phyloP scores from a whole-genome alignment of 768 basidiomycete genomes.

The Tricholoma hemisulphureum region DNA sequence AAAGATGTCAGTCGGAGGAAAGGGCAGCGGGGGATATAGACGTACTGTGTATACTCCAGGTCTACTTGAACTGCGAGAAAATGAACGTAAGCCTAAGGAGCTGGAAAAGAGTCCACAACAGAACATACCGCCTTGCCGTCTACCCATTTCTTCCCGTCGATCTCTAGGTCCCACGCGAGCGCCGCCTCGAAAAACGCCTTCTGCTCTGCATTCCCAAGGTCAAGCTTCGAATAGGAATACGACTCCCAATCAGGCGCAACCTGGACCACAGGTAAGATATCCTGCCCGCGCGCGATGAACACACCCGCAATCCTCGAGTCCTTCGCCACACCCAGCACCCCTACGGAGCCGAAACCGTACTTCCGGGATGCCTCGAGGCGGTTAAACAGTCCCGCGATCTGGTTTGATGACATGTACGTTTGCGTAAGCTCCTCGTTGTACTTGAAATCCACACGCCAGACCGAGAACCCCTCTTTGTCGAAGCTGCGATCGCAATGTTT shows the following conservation, averaged over 20 bases:
- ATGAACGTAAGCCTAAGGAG: background rate
- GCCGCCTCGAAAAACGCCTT: conserved; percentile 85
- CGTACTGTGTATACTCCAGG: background rate
- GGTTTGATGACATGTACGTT: conserved; percentile 93
- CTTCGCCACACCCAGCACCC: conserved; percentile 81
- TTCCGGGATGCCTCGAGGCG: conserved; percentile 96
- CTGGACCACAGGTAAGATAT: conserved; percentile 65
- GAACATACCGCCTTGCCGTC: conserved; percentile 72
- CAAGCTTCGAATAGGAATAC: conserved; percentile 76
- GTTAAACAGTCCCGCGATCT: conserved; percentile 95
- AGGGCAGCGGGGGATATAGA: background rate
- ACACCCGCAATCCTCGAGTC: conserved; percentile 80
- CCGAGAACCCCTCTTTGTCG: conserved; percentile 85
- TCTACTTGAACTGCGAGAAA: conserved; percentile 2
- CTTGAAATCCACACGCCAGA: conserved; percentile 94
- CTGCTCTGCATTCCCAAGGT: conserved; percentile 68
- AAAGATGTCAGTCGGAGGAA: background rate
- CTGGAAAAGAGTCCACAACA: background rate
- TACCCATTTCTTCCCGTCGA: conserved; percentile 74
- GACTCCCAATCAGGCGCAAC: conserved; percentile 92
- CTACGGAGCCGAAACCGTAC: conserved; percentile 91
- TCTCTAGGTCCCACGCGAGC: conserved; percentile 68
- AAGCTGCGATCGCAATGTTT: conserved; percentile 48
- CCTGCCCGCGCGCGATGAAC: conserved; percentile 80
- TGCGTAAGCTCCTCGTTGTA: conserved; percentile 90